These are phyloP conservation scores for Pichia sp. DNA, from an alignment of 1,139 yeast genomes.

Conservation along the genomic window DNA sequence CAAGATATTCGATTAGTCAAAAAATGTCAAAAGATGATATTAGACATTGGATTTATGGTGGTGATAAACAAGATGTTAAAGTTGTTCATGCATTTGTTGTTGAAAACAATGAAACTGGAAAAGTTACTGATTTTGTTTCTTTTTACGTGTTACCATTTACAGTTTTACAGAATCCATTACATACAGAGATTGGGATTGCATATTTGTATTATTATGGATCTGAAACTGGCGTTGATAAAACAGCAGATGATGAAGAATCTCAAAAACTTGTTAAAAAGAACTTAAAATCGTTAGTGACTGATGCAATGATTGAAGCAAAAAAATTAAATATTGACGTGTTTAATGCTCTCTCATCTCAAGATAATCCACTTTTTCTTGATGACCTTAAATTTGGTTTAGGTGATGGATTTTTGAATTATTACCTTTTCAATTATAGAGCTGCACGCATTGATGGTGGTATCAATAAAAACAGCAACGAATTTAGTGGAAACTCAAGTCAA, in stretches of 20 bases:
- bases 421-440: slow-evolving; percentile 83
- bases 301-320: slow-evolving; percentile 75
- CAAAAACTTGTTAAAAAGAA: slow-evolving; percentile 45
- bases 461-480: slow-evolving; percentile 45
- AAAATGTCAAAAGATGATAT: slow-evolving; percentile 64
- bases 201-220: slow-evolving; percentile 88
- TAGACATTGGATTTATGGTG: slow-evolving; percentile 72
- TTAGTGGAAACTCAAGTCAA: slow-evolving; percentile 59
- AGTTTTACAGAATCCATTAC: slow-evolving; percentile 62
- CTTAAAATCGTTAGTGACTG: slow-evolving; percentile 55
- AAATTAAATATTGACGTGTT: slow-evolving; percentile 71
- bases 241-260: slow-evolving; percentile 30
- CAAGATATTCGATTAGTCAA: slow-evolving; percentile 68
- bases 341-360: slow-evolving; percentile 88
- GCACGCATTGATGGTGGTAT: slow-evolving; percentile 80
- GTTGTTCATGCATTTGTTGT: slow-evolving; percentile 80
- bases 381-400: slow-evolving; percentile 88
- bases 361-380: slow-evolving; percentile 74
- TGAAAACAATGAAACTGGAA: slow-evolving; percentile 48
- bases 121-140: slow-evolving; percentile 81
- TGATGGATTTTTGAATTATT: slow-evolving; percentile 86
- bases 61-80: slow-evolving; percentile 31
- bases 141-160: slow-evolving; percentile 86
- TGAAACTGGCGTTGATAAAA: slow-evolving; percentile 39
- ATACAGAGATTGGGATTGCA: slow-evolving; percentile 74